Percentiles rank a stretch among this genome's conserved stretches.
Conservation (phyloP, 73 alveolate species). For the Paramecium sonneborni region DNA sequence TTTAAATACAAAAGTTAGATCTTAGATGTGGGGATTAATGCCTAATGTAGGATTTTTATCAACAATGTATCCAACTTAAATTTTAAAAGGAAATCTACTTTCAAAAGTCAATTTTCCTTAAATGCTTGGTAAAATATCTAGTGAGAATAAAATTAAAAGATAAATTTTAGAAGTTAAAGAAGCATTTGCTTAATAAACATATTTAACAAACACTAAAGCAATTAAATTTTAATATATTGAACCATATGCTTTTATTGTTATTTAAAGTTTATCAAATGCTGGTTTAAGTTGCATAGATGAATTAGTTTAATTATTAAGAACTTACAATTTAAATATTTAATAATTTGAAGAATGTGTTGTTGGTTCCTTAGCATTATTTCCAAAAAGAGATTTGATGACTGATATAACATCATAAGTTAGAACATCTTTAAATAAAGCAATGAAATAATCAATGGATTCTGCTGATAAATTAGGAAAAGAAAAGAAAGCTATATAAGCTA, state of each 20-base stretch:
- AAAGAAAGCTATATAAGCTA: neutral
- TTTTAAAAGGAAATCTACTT: neutral
- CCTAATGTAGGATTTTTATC: slow-evolving; percentile 50
- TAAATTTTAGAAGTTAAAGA: slow-evolving; percentile 26
- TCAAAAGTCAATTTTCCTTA: slow-evolving; percentile 6
- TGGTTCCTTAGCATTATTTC: neutral
- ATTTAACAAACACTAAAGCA: slow-evolving; percentile 6
- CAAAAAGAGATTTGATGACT: neutral
- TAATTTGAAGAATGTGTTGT: neutral
- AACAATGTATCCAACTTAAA: slow-evolving; percentile 44
- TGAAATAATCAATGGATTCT: neutral
- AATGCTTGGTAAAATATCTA: slow-evolving; percentile 17
- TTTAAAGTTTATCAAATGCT: neutral
- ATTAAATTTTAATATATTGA: slow-evolving; percentile 12
- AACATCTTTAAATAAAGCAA: neutral
- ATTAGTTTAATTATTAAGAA: neutral
- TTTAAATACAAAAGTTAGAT: slow-evolving; percentile 22
- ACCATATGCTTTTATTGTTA: neutral
- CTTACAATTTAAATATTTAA: neutral
- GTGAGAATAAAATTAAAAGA: slow-evolving; percentile 35
- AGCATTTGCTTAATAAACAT: neutral
- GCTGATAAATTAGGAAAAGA: neutral
- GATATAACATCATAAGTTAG: neutral
- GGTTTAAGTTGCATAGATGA: neutral
- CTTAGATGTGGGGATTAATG: slow-evolving; percentile 50